These are phyloP conservation scores for Aquilaria agallochum DNA, from an alignment of 441 rosid genomes.

Conservation along the genomic window DNA sequence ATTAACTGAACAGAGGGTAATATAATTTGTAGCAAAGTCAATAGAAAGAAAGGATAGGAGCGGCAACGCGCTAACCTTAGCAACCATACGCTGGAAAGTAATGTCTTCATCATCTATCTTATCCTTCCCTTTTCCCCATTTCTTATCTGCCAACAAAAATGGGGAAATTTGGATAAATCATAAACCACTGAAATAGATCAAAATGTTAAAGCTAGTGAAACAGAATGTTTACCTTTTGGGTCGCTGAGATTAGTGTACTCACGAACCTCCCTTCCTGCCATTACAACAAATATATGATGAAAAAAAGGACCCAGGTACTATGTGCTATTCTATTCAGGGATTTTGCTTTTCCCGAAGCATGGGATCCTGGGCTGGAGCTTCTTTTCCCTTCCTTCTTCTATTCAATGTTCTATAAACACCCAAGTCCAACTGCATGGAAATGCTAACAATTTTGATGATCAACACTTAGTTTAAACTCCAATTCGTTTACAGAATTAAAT, in stretches of 20 bases:
- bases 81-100: conserved; percentile 98
- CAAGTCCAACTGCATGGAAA: too few relatives aligned
- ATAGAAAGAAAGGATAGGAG: conserved; percentile 15
- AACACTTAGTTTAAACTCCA: too few relatives aligned
- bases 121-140: conserved; percentile 82
- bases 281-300: conserved; percentile 1
- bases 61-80: conserved; percentile 85
- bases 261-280: conserved; percentile 85
- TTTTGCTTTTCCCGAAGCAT: too few relatives aligned
- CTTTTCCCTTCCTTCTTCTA: too few relatives aligned
- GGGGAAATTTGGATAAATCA: background rate
- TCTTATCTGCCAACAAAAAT: conserved; percentile 52
- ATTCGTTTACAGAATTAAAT: too few relatives aligned
- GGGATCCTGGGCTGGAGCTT: too few relatives aligned
- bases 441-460: too few relatives aligned
- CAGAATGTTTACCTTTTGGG: conserved; percentile 55
- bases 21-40: background rate
- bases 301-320: too few relatives aligned
- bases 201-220: background rate
- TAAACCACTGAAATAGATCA: background rate
- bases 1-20: too few relatives aligned
- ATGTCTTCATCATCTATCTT: conserved; percentile 91
- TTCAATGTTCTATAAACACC: too few relatives aligned
- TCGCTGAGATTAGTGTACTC: conserved; percentile 92
- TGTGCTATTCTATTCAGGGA: too few relatives aligned